Evolutionary conservation across 2,329 filamentous ascomycete genomes (phyloP).

Genomic region (Fusarium albidum): DNA sequence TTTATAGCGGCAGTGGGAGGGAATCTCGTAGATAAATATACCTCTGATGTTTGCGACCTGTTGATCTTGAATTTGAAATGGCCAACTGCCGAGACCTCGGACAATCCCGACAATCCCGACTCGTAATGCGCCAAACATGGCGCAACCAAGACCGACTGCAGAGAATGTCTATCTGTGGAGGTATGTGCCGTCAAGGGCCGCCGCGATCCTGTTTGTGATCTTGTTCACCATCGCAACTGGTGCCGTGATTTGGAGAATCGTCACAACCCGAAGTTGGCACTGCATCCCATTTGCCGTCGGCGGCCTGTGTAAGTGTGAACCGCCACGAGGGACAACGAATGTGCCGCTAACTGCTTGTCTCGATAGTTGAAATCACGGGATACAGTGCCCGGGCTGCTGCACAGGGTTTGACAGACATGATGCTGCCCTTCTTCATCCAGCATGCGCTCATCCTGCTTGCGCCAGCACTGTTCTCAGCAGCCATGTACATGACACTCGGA

Average conservation of each 20-base stretch:
- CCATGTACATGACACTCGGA: conserved; percentile 60
- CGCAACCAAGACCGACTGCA: conserved; percentile 35
- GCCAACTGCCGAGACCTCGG: neutral
- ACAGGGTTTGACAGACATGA: conserved; percentile 39
- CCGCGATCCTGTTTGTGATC: conserved; percentile 53
- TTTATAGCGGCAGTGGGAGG: neutral
- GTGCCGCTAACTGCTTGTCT: neutral
- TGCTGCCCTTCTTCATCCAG: conserved; percentile 53
- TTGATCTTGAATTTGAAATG: no score
- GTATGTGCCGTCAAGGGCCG: conserved; percentile 53
- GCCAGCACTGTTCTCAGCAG: conserved; percentile 57
- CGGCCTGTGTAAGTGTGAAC: conserved; percentile 52
- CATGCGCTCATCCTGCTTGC: conserved; percentile 55
- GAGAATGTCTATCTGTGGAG: conserved; percentile 45
- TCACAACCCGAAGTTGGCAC: conserved; percentile 57
- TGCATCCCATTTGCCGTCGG: conserved; percentile 58
- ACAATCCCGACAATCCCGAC: conserved; percentile 16
- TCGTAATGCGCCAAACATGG: neutral
- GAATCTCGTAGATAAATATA: conserved; percentile 33
- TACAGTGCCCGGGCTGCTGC: conserved; percentile 47
- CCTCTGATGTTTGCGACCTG: neutral
- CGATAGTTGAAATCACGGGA: conserved; percentile 54
- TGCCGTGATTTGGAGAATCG: conserved; percentile 53
- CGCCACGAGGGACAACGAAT: neutral
- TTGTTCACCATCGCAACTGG: conserved; percentile 55